Conservation (phyloP, 371 early-diverging fungal species). For the Homolaphlyctis polyrhiza region DNA sequence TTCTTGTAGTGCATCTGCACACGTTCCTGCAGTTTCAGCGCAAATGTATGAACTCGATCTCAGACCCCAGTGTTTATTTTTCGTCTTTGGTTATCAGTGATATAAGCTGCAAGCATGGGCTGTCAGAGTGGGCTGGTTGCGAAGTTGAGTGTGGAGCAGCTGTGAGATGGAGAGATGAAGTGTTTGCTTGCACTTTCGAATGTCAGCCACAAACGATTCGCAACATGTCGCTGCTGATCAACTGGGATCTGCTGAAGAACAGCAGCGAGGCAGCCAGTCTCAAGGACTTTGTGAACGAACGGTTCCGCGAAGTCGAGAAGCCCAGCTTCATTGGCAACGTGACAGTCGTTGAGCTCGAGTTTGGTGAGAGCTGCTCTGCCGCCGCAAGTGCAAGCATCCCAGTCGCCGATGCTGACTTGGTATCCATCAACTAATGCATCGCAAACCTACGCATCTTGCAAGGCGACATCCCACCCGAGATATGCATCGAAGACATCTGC, state of each 20-base stretch:
- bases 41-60: too few species aligned
- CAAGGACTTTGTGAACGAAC: constrained; percentile 71
- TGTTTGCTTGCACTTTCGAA: too few species aligned
- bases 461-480: constrained; percentile 58
- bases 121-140: too few species aligned
- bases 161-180: too few species aligned
- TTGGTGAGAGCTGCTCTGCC: constrained; percentile 57
- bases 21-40: too few species aligned
- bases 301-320: constrained; percentile 60
- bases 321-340: constrained; percentile 85
- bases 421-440: neutral
- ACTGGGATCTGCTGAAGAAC: constrained; percentile 79
- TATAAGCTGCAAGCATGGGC: too few species aligned
- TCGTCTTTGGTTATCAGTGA: too few species aligned
- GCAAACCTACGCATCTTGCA: neutral
- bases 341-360: constrained; percentile 70
- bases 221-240: constrained; percentile 79
- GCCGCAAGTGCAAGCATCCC: neutral
- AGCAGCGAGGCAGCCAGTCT: constrained; percentile 64
- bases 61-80: too few species aligned
- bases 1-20: too few species aligned
- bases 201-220: too few species aligned
- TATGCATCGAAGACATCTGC: constrained; percentile 77
- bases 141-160: too few species aligned
- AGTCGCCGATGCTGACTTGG: neutral